phyloP scores from a whole-genome alignment of 768 basidiomycete species.

The Lactifluus rugatus region DNA sequence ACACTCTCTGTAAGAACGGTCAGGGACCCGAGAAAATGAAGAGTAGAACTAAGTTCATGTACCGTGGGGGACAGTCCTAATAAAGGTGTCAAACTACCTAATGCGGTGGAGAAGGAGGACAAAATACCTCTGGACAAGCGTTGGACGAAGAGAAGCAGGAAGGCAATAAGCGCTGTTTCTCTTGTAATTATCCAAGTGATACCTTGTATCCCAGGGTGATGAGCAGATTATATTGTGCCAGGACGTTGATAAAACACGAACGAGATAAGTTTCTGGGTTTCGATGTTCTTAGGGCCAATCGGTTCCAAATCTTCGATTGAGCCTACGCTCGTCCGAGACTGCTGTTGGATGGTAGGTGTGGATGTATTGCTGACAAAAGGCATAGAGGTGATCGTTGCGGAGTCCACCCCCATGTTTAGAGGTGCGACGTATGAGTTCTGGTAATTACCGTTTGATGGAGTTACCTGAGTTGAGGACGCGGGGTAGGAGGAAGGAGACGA shows the following conservation, averaged over 20 bases:
- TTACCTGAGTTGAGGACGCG: constrained; percentile 17
- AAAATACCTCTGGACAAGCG: constrained; percentile 70
- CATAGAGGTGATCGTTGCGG: constrained; percentile 38
- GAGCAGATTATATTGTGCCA: not conserved
- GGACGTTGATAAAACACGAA: constrained; percentile 26
- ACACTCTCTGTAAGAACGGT: constrained; percentile 54
- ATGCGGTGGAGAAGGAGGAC: not conserved
- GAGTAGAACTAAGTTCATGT: constrained; percentile 18
- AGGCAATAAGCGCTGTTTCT: constrained; percentile 80
- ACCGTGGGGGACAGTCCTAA: constrained; percentile 76
- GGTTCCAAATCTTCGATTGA: constrained; percentile 39
- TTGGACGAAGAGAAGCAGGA: constrained; percentile 80
- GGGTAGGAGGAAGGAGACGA: constrained; percentile 29
- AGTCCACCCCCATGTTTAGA: constrained; percentile 49
- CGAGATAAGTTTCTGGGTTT: constrained; percentile 79
- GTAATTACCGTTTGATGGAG: constrained; percentile 19
- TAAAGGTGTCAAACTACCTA: constrained; percentile 8
- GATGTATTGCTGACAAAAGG: constrained; percentile 30
- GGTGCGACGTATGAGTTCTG: constrained; percentile 44
- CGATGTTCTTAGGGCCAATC: constrained; percentile 62
- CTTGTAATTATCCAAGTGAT: constrained; percentile 86
- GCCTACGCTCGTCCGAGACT: constrained; percentile 24
- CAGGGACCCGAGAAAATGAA: not conserved
- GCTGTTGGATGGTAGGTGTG: constrained; percentile 26
- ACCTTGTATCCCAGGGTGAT: constrained; percentile 35